Evolutionary conservation across 495 filamentous ascomycete species (phyloP).

Genomic region (Aspergillus campestris): DNA sequence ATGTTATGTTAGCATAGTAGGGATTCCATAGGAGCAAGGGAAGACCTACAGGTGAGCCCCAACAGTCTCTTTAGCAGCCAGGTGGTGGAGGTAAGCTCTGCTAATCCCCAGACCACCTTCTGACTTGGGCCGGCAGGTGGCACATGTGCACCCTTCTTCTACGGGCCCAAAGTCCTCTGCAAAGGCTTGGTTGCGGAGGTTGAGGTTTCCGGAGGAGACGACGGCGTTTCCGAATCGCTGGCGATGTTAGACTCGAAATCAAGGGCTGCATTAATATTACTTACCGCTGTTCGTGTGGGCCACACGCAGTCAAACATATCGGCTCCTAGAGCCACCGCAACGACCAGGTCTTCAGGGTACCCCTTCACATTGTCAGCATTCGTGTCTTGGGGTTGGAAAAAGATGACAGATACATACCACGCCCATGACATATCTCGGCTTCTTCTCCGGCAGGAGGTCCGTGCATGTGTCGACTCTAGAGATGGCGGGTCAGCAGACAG

Average conservation of each 20-base stretch:
- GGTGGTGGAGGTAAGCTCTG: constrained; percentile 81
- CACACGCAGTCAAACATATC: constrained; percentile 99
- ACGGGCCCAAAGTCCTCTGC: constrained; percentile 75
- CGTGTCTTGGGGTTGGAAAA: neutral
- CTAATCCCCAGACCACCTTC: constrained; percentile 79
- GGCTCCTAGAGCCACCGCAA: constrained; percentile 84
- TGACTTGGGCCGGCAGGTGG: constrained; percentile 58
- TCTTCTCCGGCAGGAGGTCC: constrained; percentile 70
- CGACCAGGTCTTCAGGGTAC: constrained; percentile 90
- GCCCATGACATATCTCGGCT: constrained; percentile 97
- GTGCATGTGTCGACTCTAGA: constrained; percentile 78
- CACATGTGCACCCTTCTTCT: constrained; percentile 71
- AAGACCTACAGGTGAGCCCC: constrained; percentile 70
- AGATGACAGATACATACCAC: constrained; percentile 46
- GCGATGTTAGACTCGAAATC: no score
- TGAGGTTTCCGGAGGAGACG: constrained; percentile 69
- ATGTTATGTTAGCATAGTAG: constrained; percentile 8
- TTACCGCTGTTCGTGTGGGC: constrained; percentile 85
- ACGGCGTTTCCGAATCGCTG: constrained; percentile 88
- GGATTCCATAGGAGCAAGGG: neutral
- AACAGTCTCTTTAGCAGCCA: constrained; percentile 88
- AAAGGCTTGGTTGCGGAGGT: constrained; percentile 69
- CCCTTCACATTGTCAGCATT: constrained; percentile 39
- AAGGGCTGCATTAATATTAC: no score
- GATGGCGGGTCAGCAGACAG: constrained; percentile 7